Evolutionary conservation across 495 filamentous ascomycete species (phyloP).

Genomic region (Trichocladium uniseriatum): DNA sequence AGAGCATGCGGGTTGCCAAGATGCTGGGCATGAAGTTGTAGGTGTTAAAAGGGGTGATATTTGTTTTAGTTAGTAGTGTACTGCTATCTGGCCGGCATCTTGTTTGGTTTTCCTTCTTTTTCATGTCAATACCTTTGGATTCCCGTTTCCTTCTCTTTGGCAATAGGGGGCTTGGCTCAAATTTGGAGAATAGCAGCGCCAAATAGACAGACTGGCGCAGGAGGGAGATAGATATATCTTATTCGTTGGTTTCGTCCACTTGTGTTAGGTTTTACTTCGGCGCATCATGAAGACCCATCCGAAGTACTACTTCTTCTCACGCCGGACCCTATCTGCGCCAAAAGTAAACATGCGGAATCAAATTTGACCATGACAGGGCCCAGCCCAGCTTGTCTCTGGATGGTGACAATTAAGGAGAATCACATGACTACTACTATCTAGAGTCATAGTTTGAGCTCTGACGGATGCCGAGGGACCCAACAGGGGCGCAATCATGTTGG

Average conservation of each 20-base stretch:
- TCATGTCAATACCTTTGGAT: neutral
- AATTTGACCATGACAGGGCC: too few relatives aligned
- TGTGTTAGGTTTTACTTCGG: neutral
- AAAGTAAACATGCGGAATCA: too few relatives aligned
- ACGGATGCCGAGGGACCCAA: too few relatives aligned
- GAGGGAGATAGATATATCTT: neutral
- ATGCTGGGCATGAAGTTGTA: constrained; percentile 94
- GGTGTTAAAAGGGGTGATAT: neutral
- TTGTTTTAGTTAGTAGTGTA: neutral
- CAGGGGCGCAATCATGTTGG: too few relatives aligned
- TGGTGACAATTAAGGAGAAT: too few relatives aligned
- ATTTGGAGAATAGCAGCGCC: neutral
- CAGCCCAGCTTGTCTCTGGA: too few relatives aligned
- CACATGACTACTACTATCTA: too few relatives aligned
- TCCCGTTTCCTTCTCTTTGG: neutral
- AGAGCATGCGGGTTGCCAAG: constrained; percentile 82
- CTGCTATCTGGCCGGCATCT: neutral
- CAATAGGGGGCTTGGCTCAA: neutral
- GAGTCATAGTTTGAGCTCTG: too few relatives aligned
- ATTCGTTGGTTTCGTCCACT: neutral
- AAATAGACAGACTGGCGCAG: constrained; percentile 1
- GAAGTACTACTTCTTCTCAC: too few relatives aligned
- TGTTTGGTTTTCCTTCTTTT: neutral
- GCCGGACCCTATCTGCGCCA: too few relatives aligned
- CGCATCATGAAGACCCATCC: too few relatives aligned